phyloP scores from a whole-genome alignment of 257 asterid genomes.

The Capsicum pubescens region DNA sequence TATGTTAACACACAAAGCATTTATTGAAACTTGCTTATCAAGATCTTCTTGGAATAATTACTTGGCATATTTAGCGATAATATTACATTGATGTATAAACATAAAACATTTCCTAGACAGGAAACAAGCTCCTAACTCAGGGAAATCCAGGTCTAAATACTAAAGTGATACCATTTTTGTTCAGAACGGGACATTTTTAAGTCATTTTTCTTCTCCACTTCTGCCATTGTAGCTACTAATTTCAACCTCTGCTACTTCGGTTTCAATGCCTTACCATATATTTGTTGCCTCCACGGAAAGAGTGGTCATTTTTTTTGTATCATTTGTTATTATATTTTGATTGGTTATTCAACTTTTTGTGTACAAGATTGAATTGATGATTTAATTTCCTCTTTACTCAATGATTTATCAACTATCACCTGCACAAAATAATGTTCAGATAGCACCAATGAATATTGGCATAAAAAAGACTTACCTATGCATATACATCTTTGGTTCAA shows the following conservation, averaged over 20 bases:
- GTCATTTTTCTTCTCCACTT: background rate
- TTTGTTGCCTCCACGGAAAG: background rate
- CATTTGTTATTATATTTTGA: background rate
- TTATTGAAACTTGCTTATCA: too few relatives aligned
- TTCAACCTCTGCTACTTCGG: too few relatives aligned
- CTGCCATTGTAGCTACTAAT: too few relatives aligned
- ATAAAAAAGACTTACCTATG: too few relatives aligned
- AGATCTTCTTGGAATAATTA: too few relatives aligned
- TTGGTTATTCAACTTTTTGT: conserved; percentile 65
- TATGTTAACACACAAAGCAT: too few relatives aligned
- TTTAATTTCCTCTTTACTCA: conserved; percentile 81
- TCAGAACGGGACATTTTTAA: too few relatives aligned
- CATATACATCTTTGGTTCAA: too few relatives aligned
- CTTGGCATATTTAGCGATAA: too few relatives aligned
- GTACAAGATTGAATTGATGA: conserved; percentile 79
- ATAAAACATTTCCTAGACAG: background rate
- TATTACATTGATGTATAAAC: background rate
- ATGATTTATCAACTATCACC: conserved; percentile 73
- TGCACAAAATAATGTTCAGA: too few relatives aligned
- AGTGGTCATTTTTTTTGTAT: background rate
- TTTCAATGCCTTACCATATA: background rate
- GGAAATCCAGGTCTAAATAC: background rate
- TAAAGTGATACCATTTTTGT: background rate
- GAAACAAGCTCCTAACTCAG: background rate
- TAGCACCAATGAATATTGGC: too few relatives aligned